phyloP scores from a whole-genome alignment of 1,284 basidiomycete genomes.

The Ustilago hordei region DNA sequence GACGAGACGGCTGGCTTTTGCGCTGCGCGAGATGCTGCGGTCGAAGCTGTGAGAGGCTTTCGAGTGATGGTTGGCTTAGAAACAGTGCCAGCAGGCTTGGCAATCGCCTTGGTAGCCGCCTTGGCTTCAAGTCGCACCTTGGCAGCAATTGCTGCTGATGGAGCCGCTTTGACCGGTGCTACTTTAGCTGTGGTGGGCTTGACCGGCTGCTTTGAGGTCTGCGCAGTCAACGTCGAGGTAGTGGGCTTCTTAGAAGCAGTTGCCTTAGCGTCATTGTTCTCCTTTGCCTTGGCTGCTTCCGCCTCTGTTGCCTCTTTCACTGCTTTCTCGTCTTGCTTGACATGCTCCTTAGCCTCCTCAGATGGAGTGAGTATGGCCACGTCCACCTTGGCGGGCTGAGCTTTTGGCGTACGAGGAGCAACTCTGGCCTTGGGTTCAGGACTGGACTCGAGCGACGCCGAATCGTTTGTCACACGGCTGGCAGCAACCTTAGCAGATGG shows the following conservation, averaged over 20 bases:
- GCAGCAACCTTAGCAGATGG: slow-evolving; percentile 38
- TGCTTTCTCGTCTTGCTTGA: not conserved
- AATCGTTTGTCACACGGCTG: not conserved
- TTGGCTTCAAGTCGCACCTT: slow-evolving; percentile 27
- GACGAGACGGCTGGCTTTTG: slow-evolving; percentile 1
- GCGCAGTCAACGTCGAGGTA: not conserved
- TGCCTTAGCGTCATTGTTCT: not conserved
- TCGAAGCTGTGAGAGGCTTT: slow-evolving; percentile 8
- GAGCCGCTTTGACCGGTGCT: slow-evolving; percentile 8
- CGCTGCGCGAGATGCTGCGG: slow-evolving; percentile 1
- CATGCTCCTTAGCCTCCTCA: not conserved
- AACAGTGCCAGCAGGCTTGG: slow-evolving; percentile 11
- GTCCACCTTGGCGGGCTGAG: not conserved
- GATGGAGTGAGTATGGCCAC: too few species aligned
- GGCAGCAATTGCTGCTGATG: slow-evolving; percentile 27
- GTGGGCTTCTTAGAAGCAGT: slow-evolving; percentile 9
- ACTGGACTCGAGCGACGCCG: slow-evolving; percentile 16
- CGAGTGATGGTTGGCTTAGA: not conserved
- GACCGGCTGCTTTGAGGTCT: slow-evolving; percentile 3
- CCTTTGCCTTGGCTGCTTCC: not conserved
- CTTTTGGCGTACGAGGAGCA: slow-evolving; percentile 8
- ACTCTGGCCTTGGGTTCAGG: slow-evolving; percentile 15
- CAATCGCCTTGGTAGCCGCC: slow-evolving; percentile 2
- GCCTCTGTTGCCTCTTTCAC: slow-evolving; percentile 3
- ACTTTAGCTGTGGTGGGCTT: slow-evolving; percentile 14